Base-by-base conservation (phyloP, 352 stramenopile species). In the Phytophthora citrophthora region DNA sequence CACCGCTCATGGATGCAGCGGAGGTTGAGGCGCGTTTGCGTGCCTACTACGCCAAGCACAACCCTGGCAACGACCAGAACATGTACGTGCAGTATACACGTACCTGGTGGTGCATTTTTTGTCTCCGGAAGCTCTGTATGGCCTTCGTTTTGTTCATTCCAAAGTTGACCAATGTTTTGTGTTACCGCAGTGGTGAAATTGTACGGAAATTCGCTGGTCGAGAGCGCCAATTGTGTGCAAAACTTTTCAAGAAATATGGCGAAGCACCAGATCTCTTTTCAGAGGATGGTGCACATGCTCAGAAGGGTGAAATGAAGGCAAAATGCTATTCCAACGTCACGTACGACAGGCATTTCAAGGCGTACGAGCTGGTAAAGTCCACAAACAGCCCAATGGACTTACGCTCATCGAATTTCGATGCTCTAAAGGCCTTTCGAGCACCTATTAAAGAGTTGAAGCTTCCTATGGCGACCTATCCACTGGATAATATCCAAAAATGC, bases 401-500 rank as follows among this genome's bases (percentile, higher is more conserved):
- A 34, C 74, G 76, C 8, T 78, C 76, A 3, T 2, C 54, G 4
- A 50, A 68, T 7, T 95, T 95, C 53, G 72, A 93, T 44, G 70
- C 83, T 36, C 49, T 83, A 0, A 61, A 70, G 41, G 83, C 79
- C n/a, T 73, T 95, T n/a, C 26, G 50, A 36, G 48, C 54, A 3
- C 38, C 51, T 20, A 52, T 54, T n/a, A 54, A 65, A 6, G 23
- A 51, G 31, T n/a, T 80, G 12, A 52, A 57, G 29, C 47, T 79
- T 16, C 78, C 72, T 26, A 52, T 77, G n/a, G n/a, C 6, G 2
- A 62, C 64, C 45, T 61, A 63, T 60, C 81, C 85, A 43, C 72
- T 98, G 36, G 90, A 98, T 63, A 96, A 96, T 56, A 86, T 97
- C 36, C 82, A 89, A 58, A 95, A 97, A 54, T 97, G 88, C 64